A percentile compares a stretch with the other conserved stretches of the same genome.
These are phyloP conservation scores for Aspergillus spinulosporus DNA, from an alignment of 2,329 filamentous ascomycete species.

Conservation along the genomic window DNA sequence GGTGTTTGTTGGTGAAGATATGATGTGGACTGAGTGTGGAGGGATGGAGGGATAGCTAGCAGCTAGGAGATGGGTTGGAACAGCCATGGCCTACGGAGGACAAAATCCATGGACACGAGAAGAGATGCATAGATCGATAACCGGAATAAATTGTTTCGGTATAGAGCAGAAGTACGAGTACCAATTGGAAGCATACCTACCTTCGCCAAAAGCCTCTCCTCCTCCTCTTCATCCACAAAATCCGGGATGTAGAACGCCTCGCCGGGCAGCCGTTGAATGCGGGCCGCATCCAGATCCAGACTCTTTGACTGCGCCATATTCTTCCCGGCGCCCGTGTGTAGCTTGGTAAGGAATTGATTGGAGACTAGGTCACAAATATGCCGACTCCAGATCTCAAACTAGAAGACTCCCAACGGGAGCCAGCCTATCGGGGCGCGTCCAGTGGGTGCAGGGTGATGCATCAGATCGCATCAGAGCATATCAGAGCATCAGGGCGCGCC, in stretches of 20 bases:
- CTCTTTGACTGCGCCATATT: not conserved
- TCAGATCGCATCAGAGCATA: constrained; percentile 1
- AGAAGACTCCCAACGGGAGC: not conserved
- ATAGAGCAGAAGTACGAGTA: not conserved
- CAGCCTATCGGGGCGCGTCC: not conserved
- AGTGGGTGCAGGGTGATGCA: not conserved
- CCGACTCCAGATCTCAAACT: not conserved
- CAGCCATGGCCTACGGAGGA: too few relatives aligned
- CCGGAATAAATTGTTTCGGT: too few relatives aligned
- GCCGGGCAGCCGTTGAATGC: constrained; percentile 35
- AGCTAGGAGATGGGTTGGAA: too few relatives aligned
- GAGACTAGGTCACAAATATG: not conserved
- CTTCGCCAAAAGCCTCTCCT: constrained; percentile 69
- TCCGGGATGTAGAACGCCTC: constrained; percentile 79
- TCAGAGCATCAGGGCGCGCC: too few relatives aligned
- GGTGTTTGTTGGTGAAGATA: not conserved
- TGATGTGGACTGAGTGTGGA: not conserved
- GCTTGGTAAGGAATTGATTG: not conserved
- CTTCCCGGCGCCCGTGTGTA: not conserved
- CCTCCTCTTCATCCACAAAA: constrained; percentile 77
- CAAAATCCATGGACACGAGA: too few relatives aligned
- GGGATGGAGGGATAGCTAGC: not conserved
- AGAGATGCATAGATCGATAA: too few relatives aligned
- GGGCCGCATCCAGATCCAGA: constrained; percentile 30
- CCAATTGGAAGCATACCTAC: constrained; percentile 41